phyloP scores from a whole-genome alignment of 164 flowering plant species.

The Tetrastigma voinierianum region DNA sequence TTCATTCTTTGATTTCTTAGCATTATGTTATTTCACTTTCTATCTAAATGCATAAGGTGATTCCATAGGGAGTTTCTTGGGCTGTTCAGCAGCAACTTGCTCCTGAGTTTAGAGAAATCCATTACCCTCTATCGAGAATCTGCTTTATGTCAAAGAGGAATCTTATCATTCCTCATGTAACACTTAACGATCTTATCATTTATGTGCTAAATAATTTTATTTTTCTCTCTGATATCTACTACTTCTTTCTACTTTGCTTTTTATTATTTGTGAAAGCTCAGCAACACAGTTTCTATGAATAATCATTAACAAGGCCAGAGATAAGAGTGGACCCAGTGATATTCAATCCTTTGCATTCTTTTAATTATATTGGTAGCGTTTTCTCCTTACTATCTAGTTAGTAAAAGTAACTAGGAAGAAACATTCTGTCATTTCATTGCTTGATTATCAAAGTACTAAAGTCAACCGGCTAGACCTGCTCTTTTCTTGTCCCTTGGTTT shows the following conservation, averaged over 20 bases:
- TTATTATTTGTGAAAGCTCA: constrained; percentile 29
- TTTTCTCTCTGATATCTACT: too few relatives aligned
- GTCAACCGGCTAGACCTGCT: neutral
- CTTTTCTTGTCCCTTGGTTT: too few relatives aligned
- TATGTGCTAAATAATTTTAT: neutral
- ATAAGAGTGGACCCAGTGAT: constrained; percentile 99
- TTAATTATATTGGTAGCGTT: neutral
- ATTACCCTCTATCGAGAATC: constrained; percentile 94
- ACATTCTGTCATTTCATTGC: neutral
- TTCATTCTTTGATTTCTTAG: neutral
- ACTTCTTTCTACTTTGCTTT: too few relatives aligned
- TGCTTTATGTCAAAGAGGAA: constrained; percentile 98
- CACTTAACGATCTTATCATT: too few relatives aligned
- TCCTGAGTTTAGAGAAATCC: constrained; percentile 94
- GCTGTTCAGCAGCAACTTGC: constrained; percentile 99
- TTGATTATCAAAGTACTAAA: neutral
- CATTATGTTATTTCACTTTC: neutral
- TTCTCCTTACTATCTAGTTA: neutral
- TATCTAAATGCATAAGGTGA: constrained; percentile 87
- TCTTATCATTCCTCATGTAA: constrained; percentile 96
- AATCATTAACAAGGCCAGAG: constrained; percentile 92
- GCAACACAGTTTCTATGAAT: constrained; percentile 99
- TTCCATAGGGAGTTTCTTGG: constrained; percentile 87
- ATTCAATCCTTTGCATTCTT: neutral
- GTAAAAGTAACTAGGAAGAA: neutral